A percentile compares a stretch with the other conserved stretches of the same genome.
These are phyloP conservation scores for Pistacia atlantica DNA, from an alignment of 345 rosid species.

Conservation along the genomic window DNA sequence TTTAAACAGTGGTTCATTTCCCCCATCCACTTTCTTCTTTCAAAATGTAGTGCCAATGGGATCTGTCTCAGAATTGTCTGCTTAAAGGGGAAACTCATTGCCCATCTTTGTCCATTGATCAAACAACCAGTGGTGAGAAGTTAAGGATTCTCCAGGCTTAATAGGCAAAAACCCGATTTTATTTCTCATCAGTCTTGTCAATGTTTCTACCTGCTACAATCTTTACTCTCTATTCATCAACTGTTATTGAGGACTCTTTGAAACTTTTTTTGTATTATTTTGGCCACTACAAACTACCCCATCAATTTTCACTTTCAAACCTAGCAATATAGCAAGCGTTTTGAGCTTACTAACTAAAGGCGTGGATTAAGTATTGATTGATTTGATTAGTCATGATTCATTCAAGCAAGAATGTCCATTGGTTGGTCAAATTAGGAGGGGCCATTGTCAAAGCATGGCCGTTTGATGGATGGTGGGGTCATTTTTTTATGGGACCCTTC, in stretches of 20 bases:
- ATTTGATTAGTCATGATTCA: not conserved
- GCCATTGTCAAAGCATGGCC: constrained; percentile 18
- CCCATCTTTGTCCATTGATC: constrained; percentile 30
- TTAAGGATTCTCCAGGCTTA: constrained; percentile 17
- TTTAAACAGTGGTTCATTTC: constrained; percentile 10
- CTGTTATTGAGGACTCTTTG: not conserved
- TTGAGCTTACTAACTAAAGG: no score
- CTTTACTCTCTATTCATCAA: not conserved
- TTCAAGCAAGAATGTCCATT: not conserved
- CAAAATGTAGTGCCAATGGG: constrained; percentile 20
- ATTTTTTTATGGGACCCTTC: constrained; percentile 4
- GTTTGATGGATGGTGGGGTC: constrained; percentile 12
- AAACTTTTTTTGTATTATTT: not conserved
- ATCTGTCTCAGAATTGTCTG: constrained; percentile 31
- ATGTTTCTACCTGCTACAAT: constrained; percentile 8
- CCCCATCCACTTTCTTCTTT: constrained; percentile 10
- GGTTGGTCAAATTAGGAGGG: constrained; percentile 15
- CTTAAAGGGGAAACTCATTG: constrained; percentile 26
- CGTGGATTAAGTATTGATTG: not conserved
- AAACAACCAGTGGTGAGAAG: constrained; percentile 16
- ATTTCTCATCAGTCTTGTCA: constrained; percentile 36
- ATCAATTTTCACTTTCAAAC: constrained; percentile 3
- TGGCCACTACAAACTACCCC: constrained; percentile 5
- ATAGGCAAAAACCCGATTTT: constrained; percentile 1
- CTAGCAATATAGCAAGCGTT: no score